A percentile compares a stretch with the other conserved stretches of the same genome.
Conservation (phyloP, 2,329 filamentous ascomycete genomes). For the Aureobasidium sp. region DNA sequence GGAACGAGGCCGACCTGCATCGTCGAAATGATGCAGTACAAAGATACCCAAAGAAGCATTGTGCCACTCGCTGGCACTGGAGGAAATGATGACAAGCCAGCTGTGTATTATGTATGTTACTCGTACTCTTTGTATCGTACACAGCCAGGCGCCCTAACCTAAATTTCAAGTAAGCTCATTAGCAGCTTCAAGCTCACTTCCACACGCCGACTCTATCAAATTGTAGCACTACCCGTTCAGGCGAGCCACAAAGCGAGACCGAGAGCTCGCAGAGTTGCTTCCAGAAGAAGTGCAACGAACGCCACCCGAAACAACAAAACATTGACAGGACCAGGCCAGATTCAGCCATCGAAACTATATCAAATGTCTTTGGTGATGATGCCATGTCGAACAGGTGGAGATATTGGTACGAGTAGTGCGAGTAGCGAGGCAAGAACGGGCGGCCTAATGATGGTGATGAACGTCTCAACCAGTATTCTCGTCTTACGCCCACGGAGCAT, state of each 20-base stretch:
- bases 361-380: background rate
- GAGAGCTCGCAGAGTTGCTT: background rate
- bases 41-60: background rate
- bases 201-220: background rate
- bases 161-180: background rate
- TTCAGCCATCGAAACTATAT: background rate
- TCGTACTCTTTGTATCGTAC: background rate
- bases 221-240: background rate
- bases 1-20: background rate
- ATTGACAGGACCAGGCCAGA: background rate
- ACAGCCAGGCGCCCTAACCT: slow-evolving; percentile 1
- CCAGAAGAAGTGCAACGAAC: background rate
- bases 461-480: background rate
- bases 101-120: background rate
- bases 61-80: background rate
- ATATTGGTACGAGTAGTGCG: background rate
- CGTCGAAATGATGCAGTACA: background rate
- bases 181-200: background rate
- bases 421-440: background rate
- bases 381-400: background rate
- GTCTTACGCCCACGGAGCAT: background rate
- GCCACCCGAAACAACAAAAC: background rate
- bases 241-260: background rate
- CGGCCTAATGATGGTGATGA: slow-evolving; percentile 5
- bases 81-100: background rate